A percentile compares a stretch with the other conserved stretches of the same genome.
phyloP scores from a whole-genome alignment of 345 rosid genomes.

The Excoecaria cochinchinensis region DNA sequence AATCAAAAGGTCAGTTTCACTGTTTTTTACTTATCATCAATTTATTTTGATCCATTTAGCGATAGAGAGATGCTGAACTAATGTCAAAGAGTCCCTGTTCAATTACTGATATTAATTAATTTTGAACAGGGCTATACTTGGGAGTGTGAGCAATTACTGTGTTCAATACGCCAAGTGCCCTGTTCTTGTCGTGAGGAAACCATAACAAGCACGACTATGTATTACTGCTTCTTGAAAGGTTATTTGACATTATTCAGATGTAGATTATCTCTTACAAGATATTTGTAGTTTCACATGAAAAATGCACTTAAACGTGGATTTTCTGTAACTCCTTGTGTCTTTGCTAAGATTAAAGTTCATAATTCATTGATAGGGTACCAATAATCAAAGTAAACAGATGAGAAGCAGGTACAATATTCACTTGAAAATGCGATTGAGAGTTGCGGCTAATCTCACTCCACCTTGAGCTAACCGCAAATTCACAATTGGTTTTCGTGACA shows the following conservation, averaged over 20 bases:
- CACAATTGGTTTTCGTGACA: slow-evolving; percentile 67
- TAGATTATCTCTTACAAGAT: no score
- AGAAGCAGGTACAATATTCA: slow-evolving; percentile 11
- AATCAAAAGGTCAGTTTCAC: slow-evolving; percentile 11
- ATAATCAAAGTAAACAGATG: not conserved
- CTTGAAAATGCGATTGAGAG: slow-evolving; percentile 65
- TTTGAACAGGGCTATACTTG: slow-evolving; percentile 9
- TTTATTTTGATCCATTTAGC: no score
- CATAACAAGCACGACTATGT: not conserved
- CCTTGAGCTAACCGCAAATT: slow-evolving; percentile 72
- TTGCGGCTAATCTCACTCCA: slow-evolving; percentile 82
- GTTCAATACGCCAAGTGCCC: slow-evolving; percentile 15
- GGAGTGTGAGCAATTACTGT: slow-evolving; percentile 19
- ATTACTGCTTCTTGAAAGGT: not conserved
- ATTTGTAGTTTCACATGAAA: no score
- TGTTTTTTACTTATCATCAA: not conserved
- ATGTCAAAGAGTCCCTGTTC: no score
- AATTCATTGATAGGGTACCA: not conserved
- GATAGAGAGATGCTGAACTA: no score
- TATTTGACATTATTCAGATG: no score
- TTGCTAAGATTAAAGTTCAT: not conserved
- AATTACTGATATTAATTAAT: not conserved
- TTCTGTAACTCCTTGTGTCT: not conserved
- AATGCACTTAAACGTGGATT: not conserved
- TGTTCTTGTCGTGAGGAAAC: slow-evolving; percentile 24